These are phyloP conservation scores for Ustilago xerochloae DNA, from an alignment of 1,284 basidiomycete species.

Conservation along the genomic window DNA sequence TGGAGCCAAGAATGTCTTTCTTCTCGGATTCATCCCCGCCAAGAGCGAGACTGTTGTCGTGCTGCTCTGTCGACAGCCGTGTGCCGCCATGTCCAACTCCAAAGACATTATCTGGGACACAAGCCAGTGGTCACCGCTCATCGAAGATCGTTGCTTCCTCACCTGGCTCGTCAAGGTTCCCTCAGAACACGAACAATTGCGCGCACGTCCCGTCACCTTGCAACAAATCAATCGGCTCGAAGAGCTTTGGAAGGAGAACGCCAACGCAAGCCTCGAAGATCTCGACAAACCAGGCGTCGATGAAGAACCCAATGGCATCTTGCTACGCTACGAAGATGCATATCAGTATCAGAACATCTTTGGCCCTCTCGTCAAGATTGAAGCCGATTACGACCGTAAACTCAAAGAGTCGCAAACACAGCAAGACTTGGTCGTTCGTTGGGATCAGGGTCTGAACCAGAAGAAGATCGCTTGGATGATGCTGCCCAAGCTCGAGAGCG, in stretches of 20 bases:
- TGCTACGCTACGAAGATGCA: slow-evolving; percentile 91
- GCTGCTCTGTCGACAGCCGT: slow-evolving; percentile 98
- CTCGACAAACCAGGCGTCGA: slow-evolving; percentile 83
- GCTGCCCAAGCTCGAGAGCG: slow-evolving; percentile 95
- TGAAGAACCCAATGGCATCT: slow-evolving; percentile 85
- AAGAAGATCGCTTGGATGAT: slow-evolving; percentile 97
- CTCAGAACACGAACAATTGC: slow-evolving; percentile 90
- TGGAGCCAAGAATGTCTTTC: slow-evolving; percentile 99
- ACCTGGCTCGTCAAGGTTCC: slow-evolving; percentile 99
- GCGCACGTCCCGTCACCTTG: slow-evolving; percentile 94
- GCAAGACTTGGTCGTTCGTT: slow-evolving; percentile 92
- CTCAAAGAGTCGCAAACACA: slow-evolving; percentile 99
- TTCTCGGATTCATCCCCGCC: slow-evolving; percentile 98
- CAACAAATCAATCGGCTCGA: slow-evolving; percentile 96
- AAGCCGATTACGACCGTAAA: slow-evolving; percentile 97
- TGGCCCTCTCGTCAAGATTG: slow-evolving; percentile 97
- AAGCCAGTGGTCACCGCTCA: slow-evolving; percentile 95
- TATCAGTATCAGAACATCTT: slow-evolving; percentile 99
- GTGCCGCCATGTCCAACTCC: slow-evolving; percentile 85
- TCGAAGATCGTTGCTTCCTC: slow-evolving; percentile 96
- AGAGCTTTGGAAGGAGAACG: slow-evolving; percentile 97
- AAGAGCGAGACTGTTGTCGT: slow-evolving; percentile 99
- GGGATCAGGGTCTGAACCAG: slow-evolving; percentile 98
- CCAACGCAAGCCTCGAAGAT: slow-evolving; percentile 92
- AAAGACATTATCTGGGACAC: slow-evolving; percentile 99